These are phyloP conservation scores for Colletotrichum scovillei DNA, from an alignment of 2,329 filamentous ascomycete species.

Conservation along the genomic window DNA sequence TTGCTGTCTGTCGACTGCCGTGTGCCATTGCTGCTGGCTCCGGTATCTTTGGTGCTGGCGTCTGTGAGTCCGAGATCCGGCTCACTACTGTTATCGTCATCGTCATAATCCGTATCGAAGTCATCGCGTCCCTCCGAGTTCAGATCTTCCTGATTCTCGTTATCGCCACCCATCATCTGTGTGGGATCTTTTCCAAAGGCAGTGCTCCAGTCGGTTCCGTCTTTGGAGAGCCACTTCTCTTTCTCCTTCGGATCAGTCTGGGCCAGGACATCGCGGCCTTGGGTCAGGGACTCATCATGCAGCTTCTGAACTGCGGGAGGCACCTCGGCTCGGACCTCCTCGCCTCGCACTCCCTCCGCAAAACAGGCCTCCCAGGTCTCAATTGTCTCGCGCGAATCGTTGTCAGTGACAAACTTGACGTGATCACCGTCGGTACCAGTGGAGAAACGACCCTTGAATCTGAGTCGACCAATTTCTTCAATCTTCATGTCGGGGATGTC, in stretches of 20 bases:
- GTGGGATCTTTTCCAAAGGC: constrained; percentile 85
- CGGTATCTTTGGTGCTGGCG: constrained; percentile 50
- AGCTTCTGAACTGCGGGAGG: constrained; percentile 78
- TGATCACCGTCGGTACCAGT: constrained; percentile 91
- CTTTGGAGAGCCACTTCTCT: constrained; percentile 80
- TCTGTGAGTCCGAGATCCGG: constrained; percentile 69
- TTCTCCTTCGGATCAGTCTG: constrained; percentile 78
- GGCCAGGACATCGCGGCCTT: constrained; percentile 84
- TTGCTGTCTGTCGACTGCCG: constrained; percentile 53
- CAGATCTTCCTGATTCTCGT: constrained; percentile 41
- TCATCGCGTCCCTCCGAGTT: constrained; percentile 54
- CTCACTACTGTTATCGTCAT: constrained; percentile 47
- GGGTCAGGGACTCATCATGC: constrained; percentile 83
- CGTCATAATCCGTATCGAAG: constrained; percentile 48
- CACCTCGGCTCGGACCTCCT: constrained; percentile 78
- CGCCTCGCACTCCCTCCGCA: constrained; percentile 83
- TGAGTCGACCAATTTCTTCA: constrained; percentile 82
- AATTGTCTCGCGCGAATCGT: constrained; percentile 90
- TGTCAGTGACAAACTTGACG: constrained; percentile 84
- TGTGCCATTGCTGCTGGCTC: constrained; percentile 42
- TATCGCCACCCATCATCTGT: constrained; percentile 51
- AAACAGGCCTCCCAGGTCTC: constrained; percentile 95
- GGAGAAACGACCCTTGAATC: constrained; percentile 86
- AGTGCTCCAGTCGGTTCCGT: constrained; percentile 87
- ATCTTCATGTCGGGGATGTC: constrained; percentile 80